Conservation (phyloP, 2,329 filamentous ascomycete species). For the Penicillium sclerotiorum region DNA sequence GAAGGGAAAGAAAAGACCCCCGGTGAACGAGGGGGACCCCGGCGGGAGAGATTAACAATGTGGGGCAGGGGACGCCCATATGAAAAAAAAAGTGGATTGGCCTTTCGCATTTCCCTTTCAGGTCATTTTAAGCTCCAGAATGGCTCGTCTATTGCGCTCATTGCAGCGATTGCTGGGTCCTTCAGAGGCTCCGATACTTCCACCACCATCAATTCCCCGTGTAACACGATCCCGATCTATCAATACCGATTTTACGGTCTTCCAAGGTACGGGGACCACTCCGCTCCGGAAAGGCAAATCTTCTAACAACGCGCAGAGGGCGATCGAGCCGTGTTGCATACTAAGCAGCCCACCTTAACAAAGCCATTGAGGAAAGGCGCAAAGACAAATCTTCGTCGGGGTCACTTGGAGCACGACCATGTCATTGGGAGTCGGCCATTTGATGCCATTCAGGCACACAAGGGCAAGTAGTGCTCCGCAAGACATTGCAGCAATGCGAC, state of each 20-base stretch:
- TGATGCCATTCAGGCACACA: constrained; percentile 60
- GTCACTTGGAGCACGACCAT: constrained; percentile 49
- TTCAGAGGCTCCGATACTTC: constrained; percentile 6
- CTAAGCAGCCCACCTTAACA: constrained; percentile 44
- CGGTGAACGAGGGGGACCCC: constrained; percentile 11
- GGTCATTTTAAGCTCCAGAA: constrained; percentile 20
- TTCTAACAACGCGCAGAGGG: constrained; percentile 39
- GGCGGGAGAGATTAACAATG: neutral
- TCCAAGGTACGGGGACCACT: constrained; percentile 34
- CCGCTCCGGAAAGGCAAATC: neutral
- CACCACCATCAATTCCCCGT: constrained; percentile 21
- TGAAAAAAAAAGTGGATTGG: constrained; percentile 5
- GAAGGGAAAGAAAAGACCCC: constrained; percentile 4
- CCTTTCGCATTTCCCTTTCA: constrained; percentile 15
- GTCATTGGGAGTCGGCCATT: constrained; percentile 67
- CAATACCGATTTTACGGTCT: constrained; percentile 42
- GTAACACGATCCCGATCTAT: constrained; percentile 30
- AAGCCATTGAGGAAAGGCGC: constrained; percentile 44
- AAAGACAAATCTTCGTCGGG: constrained; percentile 39
- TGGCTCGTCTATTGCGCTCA: constrained; percentile 40
- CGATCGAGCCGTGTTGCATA: constrained; percentile 45
- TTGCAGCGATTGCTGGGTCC: constrained; percentile 34
- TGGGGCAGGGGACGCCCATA: neutral
- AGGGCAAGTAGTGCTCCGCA: constrained; percentile 36
- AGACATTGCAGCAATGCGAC: neutral